Evolutionary conservation across 116 monocot species (phyloP), one percentile per base, ranked within the genome.

Genomic region (Trichopus zeylanicus): DNA sequence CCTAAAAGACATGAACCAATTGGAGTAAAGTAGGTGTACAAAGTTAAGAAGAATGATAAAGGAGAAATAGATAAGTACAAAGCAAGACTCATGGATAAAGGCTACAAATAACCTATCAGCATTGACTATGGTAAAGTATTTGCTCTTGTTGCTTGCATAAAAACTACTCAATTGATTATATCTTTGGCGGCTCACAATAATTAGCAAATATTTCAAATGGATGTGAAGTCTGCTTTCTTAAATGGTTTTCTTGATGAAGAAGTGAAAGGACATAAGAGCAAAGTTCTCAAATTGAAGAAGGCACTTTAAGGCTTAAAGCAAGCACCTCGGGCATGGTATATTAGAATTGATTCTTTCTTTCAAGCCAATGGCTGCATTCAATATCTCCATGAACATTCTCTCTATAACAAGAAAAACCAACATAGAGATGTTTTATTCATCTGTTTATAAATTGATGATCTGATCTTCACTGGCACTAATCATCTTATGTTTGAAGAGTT

Each of bases 211-310:
- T n/a, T n/a, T n/a, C n/a, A n/a, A n/a, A n/a, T n/a, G n/a, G n/a
- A n/a, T n/a, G n/a, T n/a, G n/a, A n/a, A n/a, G n/a, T n/a, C n/a
- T n/a, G 23, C 7, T 55, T 6, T 46, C 29, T 18, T 34, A 66
- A 18, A 54, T 66, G 53, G 66, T 53, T 46, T 29, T 66, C 3
- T 66, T 66, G 31, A 35, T 27, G 66, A 66, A 26, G 31, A 48
- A 13, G 53, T 65, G 32, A 35, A 35, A 10, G 5, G 34, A 30
- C 11, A 5, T 4, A 31, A 31, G 16, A 1, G 26, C 28, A n/a
- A n/a, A n/a, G n/a, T n/a, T n/a, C n/a, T n/a, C n/a, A n/a, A n/a
- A n/a, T n/a, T n/a, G n/a, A n/a, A 56, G 4, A 31, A 56, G 18
- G 29, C 30, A 23, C 26, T 56, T 5, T 56, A 56, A 28, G 68